A percentile compares a stretch with the other conserved stretches of the same genome.
Evolutionary conservation across 1,139 yeast species (phyloP).

Genomic region (Magnusiomyces ingens): DNA sequence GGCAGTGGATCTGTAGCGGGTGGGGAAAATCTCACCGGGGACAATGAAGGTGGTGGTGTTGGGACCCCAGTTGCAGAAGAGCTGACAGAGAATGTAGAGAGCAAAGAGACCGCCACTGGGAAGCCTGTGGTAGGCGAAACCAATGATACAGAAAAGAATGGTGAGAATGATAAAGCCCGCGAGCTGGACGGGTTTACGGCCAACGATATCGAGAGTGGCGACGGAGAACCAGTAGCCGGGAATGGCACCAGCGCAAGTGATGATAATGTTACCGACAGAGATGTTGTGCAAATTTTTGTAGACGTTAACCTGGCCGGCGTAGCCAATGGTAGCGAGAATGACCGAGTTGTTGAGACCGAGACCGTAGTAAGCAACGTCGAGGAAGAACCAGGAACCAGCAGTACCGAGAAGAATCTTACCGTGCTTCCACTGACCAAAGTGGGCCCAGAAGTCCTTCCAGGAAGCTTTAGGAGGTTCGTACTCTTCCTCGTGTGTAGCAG

Average conservation of each 20-base stretch:
- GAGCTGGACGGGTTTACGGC: conserved; percentile 56
- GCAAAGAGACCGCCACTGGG: conserved; percentile 52
- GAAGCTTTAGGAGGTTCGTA: conserved; percentile 44
- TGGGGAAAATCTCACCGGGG: conserved; percentile 97
- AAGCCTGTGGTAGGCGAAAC: conserved; percentile 47
- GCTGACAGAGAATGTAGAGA: conserved; percentile 55
- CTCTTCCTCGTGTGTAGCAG: conserved; percentile 25
- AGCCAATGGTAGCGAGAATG: conserved; percentile 84
- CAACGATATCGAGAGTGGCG: conserved; percentile 52
- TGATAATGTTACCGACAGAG: conserved; percentile 46
- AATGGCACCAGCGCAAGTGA: conserved; percentile 55
- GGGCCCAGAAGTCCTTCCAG: conserved; percentile 38
- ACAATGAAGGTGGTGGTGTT: conserved; percentile 91
- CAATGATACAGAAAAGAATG: conserved; percentile 52
- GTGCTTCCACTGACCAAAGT: conserved; percentile 81
- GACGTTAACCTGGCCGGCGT: conserved; percentile 59
- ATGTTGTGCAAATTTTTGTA: conserved; percentile 61
- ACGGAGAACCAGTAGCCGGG: conserved; percentile 62
- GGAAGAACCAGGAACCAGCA: conserved; percentile 93
- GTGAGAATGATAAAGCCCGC: conserved; percentile 56
- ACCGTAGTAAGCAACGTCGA: conserved; percentile 93
- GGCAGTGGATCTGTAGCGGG: conserved; percentile 95
- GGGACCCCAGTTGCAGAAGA: conserved; percentile 74
- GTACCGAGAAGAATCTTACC: conserved; percentile 84
- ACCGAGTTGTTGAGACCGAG: conserved; percentile 72